These are phyloP conservation scores for Withania somnifera DNA, from an alignment of 305 asterid species.

Conservation along the genomic window DNA sequence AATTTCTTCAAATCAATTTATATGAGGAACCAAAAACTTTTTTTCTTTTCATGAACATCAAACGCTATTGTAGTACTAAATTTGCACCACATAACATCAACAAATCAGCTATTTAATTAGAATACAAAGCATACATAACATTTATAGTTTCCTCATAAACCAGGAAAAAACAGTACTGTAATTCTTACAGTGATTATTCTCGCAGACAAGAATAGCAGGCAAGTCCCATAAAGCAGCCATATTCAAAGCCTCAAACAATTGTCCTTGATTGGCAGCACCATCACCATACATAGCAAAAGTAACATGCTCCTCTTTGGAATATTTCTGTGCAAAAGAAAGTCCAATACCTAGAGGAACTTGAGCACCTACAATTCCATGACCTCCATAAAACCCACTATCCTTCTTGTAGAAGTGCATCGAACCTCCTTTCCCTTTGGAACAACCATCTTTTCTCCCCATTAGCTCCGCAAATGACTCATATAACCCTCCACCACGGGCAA, in stretches of 20 bases:
- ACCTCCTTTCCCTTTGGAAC: constrained; percentile 83
- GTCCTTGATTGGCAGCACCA: constrained; percentile 95
- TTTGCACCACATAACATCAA: neutral
- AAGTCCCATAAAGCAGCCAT: constrained; percentile 94
- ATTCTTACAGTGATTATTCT: constrained; percentile 81
- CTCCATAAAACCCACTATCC: constrained; percentile 73
- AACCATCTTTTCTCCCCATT: constrained; percentile 80
- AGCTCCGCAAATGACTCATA: constrained; percentile 52
- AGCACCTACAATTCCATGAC: constrained; percentile 91
- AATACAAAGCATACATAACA: neutral
- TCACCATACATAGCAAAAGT: constrained; percentile 77
- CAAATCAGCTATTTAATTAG: neutral
- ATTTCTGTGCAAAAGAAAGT: constrained; percentile 79
- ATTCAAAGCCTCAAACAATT: constrained; percentile 83
- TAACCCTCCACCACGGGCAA: constrained; percentile 77
- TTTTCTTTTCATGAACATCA: neutral
- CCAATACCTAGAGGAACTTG: constrained; percentile 84
- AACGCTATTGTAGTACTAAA: neutral
- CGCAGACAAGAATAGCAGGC: constrained; percentile 91
- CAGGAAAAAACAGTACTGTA: neutral
- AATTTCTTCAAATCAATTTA: neutral
- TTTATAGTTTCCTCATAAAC: neutral
- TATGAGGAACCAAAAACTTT: neutral
- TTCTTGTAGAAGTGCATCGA: constrained; percentile 90
- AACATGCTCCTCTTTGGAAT: constrained; percentile 62